A percentile compares a stretch with the other conserved stretches of the same genome.
Conservation (phyloP, 164 flowering plant species). For the Euptelea pleiosperma region DNA sequence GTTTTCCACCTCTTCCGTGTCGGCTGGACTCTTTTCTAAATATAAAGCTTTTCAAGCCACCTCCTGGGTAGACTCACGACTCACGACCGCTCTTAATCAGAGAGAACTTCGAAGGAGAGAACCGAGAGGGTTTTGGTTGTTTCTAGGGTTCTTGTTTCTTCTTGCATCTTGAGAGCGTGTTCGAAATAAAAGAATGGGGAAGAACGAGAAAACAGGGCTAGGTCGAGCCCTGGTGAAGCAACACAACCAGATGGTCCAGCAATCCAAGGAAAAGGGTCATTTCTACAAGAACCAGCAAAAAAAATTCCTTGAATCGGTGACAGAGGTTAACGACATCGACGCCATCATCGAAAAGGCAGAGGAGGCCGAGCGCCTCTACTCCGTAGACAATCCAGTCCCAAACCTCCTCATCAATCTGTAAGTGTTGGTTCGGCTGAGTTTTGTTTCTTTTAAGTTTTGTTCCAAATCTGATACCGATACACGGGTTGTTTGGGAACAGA, state of each 20-base stretch:
- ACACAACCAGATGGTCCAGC: constrained; percentile 77
- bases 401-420: constrained; percentile 55
- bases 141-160: too few relatives aligned
- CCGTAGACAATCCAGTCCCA: constrained; percentile 40
- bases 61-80: too few relatives aligned
- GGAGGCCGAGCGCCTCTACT: constrained; percentile 52
- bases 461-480: neutral
- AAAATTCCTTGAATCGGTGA: constrained; percentile 78
- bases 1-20: too few relatives aligned
- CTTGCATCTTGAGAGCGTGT: too few relatives aligned
- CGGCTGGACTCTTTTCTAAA: too few relatives aligned
- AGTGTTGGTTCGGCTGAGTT: constrained; percentile 3
- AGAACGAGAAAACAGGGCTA: constrained; percentile 62
- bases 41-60: too few relatives aligned
- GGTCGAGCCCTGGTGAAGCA: constrained; percentile 93
- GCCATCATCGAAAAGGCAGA: constrained; percentile 80
- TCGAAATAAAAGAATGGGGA: constrained; percentile 63
- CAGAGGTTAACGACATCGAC: constrained; percentile 81
- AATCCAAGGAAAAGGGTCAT: constrained; percentile 73
- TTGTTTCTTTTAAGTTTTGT: too few relatives aligned
- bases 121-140: too few relatives aligned
- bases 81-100: too few relatives aligned
- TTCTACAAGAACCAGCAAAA: constrained; percentile 49
- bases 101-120: too few relatives aligned
- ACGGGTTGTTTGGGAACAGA: constrained; percentile 29